Conservation (phyloP, 2,329 filamentous ascomycete genomes). For the Albifimbria verrucaria region DNA sequence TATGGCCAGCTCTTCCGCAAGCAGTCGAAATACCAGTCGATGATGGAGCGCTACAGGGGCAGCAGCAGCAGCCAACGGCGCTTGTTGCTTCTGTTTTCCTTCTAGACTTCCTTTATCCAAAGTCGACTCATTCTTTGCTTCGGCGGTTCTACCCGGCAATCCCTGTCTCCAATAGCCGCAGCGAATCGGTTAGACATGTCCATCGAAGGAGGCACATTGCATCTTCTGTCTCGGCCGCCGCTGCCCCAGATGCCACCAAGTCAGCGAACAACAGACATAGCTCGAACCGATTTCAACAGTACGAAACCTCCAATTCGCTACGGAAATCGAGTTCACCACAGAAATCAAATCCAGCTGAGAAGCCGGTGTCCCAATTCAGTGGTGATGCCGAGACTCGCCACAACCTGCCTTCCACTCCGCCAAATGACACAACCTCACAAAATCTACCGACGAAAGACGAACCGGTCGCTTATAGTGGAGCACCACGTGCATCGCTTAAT, state of each 20-base stretch:
- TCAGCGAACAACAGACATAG: not conserved
- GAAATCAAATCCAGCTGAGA: too few species aligned
- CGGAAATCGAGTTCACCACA: too few species aligned
- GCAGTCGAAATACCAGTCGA: constrained; percentile 13
- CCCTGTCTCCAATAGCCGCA: constrained; percentile 16
- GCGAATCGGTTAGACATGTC: constrained; percentile 2
- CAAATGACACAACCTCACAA: too few species aligned
- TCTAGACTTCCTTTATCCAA: constrained; percentile 56
- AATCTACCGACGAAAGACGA: too few species aligned
- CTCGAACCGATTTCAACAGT: not conserved
- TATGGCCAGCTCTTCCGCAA: constrained; percentile 35
- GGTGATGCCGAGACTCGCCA: too few species aligned
- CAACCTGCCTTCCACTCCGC: too few species aligned
- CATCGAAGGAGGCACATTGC: constrained; percentile 23
- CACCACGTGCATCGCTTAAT: not conserved
- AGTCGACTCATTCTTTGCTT: constrained; percentile 38
- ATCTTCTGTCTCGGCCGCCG: constrained; percentile 18
- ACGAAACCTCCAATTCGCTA: not conserved
- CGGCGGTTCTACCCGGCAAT: constrained; percentile 32
- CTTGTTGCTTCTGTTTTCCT: constrained; percentile 46
- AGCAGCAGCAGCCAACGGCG: constrained; percentile 20
- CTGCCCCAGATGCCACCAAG: not conserved
- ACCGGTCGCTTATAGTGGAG: too few species aligned
- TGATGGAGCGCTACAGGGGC: too few species aligned
- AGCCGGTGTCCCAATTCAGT: too few species aligned